Percentiles rank a stretch among this genome's conserved stretches.
Conservation (phyloP, 1,284 basidiomycete species). For the Sporisorium graminicola region DNA sequence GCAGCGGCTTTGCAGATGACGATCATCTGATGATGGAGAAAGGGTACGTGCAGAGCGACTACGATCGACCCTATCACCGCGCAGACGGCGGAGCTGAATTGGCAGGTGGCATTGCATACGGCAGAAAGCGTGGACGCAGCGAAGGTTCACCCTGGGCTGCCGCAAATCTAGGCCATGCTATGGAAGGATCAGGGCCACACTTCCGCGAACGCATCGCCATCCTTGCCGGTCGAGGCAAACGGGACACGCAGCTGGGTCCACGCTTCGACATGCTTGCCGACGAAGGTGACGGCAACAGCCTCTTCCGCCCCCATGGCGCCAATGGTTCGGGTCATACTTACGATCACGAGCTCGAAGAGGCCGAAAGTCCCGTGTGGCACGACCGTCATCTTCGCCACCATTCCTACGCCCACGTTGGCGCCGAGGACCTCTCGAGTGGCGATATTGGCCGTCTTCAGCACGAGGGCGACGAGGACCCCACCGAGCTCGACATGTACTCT, state of each 20-base stretch:
- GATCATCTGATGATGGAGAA: constrained; percentile 53
- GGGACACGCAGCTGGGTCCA: constrained; percentile 24
- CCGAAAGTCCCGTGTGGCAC: constrained; percentile 19
- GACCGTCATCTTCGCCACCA: constrained; percentile 29
- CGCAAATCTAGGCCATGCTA: constrained; percentile 59
- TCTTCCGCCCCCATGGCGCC: constrained; percentile 15
- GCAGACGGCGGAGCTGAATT: constrained; percentile 14
- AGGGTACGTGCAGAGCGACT: constrained; percentile 25
- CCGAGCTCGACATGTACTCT: constrained; percentile 42
- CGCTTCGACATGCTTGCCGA: constrained; percentile 67
- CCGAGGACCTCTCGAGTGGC: constrained; percentile 38
- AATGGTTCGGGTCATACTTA: constrained; percentile 5
- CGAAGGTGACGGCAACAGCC: constrained; percentile 49
- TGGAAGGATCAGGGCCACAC: constrained; percentile 61
- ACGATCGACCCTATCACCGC: constrained; percentile 38
- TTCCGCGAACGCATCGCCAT: constrained; percentile 58
- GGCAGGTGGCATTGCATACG: constrained; percentile 15
- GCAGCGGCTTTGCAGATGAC: constrained; percentile 30
- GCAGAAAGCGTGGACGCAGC: constrained; percentile 27
- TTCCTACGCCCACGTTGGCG: constrained; percentile 33
- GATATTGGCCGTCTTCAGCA: constrained; percentile 29
- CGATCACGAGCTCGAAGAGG: constrained; percentile 36
- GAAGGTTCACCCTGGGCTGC: constrained; percentile 42
- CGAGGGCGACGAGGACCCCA: constrained; percentile 13
- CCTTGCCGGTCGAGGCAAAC: constrained; percentile 52